Conservation (phyloP, 805 yeast species). For the Wickerhamomyces strasburgensis region DNA sequence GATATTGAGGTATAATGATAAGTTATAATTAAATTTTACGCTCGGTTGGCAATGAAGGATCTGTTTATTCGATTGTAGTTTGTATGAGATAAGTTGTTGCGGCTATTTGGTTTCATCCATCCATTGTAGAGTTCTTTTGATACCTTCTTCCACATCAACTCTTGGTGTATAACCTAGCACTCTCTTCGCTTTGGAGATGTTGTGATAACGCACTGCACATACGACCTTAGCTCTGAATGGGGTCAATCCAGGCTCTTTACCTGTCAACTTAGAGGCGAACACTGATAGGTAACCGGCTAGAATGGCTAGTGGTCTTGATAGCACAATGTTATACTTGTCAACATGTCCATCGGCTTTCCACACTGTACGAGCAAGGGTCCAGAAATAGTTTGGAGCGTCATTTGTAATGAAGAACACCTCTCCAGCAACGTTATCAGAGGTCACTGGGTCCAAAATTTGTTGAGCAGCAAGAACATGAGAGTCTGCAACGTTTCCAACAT, state of each 20-base stretch:
- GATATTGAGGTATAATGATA: too few relatives aligned
- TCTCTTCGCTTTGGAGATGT: slow-evolving; percentile 79
- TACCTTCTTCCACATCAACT: slow-evolving; percentile 76
- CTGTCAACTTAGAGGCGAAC: slow-evolving; percentile 59
- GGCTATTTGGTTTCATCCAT: slow-evolving; percentile 68
- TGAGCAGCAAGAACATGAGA: slow-evolving; percentile 92
- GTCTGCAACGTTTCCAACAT: slow-evolving; percentile 97
- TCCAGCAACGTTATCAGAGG: slow-evolving; percentile 58
- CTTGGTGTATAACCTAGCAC: slow-evolving; percentile 76
- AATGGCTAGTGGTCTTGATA: slow-evolving; percentile 73
- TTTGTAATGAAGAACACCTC: slow-evolving; percentile 88
- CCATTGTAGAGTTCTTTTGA: slow-evolving; percentile 76
- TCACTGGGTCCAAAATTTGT: slow-evolving; percentile 48
- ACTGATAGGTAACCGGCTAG: slow-evolving; percentile 78
- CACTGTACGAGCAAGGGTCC: slow-evolving; percentile 94
- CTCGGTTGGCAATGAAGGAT: too few relatives aligned
- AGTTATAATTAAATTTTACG: too few relatives aligned
- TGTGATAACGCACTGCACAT: slow-evolving; percentile 91
- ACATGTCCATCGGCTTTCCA: slow-evolving; percentile 96
- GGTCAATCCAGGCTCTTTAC: slow-evolving; percentile 90
- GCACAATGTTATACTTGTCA: slow-evolving; percentile 61
- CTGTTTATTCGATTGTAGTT: too few relatives aligned
- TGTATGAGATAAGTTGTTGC: too few relatives aligned
- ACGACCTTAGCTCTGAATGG: slow-evolving; percentile 92
- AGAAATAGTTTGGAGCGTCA: slow-evolving; percentile 91